phyloP scores from a whole-genome alignment of 2,329 filamentous ascomycete genomes.

The Fusarium paranaense region DNA sequence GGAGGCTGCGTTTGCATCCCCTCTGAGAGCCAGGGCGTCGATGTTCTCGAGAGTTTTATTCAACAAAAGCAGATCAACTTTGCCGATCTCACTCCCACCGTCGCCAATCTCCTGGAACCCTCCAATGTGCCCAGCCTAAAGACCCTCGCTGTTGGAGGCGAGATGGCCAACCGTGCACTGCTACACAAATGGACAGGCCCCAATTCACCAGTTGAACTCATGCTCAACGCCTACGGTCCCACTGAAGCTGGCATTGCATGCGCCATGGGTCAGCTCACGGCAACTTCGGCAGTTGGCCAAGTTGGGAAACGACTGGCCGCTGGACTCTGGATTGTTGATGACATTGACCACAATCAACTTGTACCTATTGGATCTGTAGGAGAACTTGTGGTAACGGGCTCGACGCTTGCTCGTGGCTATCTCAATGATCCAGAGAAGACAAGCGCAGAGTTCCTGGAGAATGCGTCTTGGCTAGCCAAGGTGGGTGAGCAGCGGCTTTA shows the following conservation, averaged over 20 bases:
- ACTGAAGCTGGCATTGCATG: slow-evolving; percentile 2
- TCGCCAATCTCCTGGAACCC: slow-evolving; percentile 1
- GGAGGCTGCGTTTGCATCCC: slow-evolving; percentile 25
- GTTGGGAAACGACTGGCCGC: background rate
- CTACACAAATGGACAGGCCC: background rate
- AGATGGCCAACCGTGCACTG: background rate
- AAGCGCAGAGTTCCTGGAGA: slow-evolving; percentile 44
- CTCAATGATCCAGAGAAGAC: slow-evolving; percentile 37
- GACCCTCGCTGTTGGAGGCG: background rate
- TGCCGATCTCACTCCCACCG: background rate
- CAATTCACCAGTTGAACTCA: background rate
- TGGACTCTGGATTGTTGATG: slow-evolving; percentile 42
- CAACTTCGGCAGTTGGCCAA: background rate
- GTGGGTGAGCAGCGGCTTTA: background rate
- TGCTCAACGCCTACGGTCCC: slow-evolving; percentile 7
- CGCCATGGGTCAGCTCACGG: background rate
- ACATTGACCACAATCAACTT: slow-evolving; percentile 33
- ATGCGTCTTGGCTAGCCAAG: slow-evolving; percentile 41
- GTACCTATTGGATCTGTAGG: slow-evolving; percentile 38
- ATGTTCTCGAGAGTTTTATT: background rate
- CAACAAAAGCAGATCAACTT: background rate
- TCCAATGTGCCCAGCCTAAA: background rate
- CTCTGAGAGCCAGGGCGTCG: slow-evolving; percentile 3
- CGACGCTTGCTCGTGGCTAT: slow-evolving; percentile 41
- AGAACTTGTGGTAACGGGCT: slow-evolving; percentile 46